phyloP scores from a whole-genome alignment of 2,329 filamentous ascomycete genomes.

The Fusarium sp. region DNA sequence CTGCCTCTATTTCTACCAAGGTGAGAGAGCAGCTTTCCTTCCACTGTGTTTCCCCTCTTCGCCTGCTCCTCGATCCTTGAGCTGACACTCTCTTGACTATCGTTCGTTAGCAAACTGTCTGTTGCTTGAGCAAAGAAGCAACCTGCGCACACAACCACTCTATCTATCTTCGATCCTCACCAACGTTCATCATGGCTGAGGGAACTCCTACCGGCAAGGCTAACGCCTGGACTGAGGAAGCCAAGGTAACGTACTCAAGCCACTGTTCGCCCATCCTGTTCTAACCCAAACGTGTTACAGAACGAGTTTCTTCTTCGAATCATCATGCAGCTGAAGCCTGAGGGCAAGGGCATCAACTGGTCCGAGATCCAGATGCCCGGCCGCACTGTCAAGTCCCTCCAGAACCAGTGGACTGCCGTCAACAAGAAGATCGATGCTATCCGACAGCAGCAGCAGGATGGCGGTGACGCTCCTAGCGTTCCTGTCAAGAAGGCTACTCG shows the following conservation, averaged over 20 bases:
- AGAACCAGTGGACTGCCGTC: slow-evolving; percentile 50
- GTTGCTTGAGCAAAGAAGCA: background rate
- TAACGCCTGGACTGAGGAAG: slow-evolving; percentile 51
- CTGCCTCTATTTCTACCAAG: background rate
- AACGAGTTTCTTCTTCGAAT: slow-evolving; percentile 50
- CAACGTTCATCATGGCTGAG: slow-evolving; percentile 39
- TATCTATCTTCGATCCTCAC: too few relatives aligned
- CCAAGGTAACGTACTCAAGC: slow-evolving; percentile 42
- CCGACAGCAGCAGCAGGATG: slow-evolving; percentile 35
- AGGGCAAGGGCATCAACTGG: slow-evolving; percentile 50
- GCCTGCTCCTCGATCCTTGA: background rate
- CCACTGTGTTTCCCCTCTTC: background rate
- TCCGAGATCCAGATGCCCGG: slow-evolving; percentile 48
- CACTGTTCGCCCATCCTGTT: background rate
- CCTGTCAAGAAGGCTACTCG: slow-evolving; percentile 39
- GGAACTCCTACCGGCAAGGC: slow-evolving; percentile 25
- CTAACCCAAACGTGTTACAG: slow-evolving; percentile 33
- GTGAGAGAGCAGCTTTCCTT: background rate
- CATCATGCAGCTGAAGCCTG: slow-evolving; percentile 46
- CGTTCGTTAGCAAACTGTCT: background rate
- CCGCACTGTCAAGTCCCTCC: slow-evolving; percentile 50
- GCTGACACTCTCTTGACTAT: background rate
- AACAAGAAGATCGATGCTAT: slow-evolving; percentile 50
- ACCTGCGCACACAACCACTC: background rate
- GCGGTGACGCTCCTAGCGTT: slow-evolving; percentile 4